These are phyloP conservation scores for Glonium stellatum DNA, from an alignment of 495 filamentous ascomycete species.

Conservation along the genomic window DNA sequence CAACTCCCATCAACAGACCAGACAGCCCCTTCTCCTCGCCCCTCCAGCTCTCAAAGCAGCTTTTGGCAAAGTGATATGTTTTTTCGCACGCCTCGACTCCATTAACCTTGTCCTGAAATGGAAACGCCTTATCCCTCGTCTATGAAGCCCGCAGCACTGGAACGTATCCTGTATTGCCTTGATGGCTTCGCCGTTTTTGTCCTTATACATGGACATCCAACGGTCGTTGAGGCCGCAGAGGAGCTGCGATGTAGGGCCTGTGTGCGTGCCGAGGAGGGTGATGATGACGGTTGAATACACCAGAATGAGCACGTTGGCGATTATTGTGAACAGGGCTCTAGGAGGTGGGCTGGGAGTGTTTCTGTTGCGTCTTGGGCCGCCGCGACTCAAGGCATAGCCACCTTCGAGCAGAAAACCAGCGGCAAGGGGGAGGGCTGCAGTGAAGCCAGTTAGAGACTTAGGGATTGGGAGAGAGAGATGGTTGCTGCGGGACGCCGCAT, in stretches of 20 bases:
- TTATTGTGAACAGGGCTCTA: constrained; percentile 28
- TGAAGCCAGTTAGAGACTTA: constrained; percentile 41
- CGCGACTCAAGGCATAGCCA: constrained; percentile 36
- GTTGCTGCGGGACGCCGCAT: constrained; percentile 43
- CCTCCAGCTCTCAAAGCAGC: constrained; percentile 28
- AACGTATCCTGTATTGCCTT: constrained; percentile 56
- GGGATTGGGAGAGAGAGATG: constrained; percentile 48
- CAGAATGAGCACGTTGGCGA: constrained; percentile 43
- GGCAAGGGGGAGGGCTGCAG: constrained; percentile 47
- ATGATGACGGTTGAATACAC: constrained; percentile 44
- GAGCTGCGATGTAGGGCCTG: constrained; percentile 41
- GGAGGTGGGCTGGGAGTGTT: constrained; percentile 33
- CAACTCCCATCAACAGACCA: constrained; percentile 32
- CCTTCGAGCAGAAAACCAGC: constrained; percentile 45
- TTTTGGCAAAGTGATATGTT: constrained; percentile 15
- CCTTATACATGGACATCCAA: constrained; percentile 48
- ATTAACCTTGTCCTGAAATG: constrained; percentile 40
- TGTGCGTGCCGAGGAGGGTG: constrained; percentile 50
- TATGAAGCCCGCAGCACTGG: constrained; percentile 57
- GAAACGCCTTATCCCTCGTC: constrained; percentile 51
- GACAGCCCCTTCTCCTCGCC: constrained; percentile 33
- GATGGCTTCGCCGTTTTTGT: constrained; percentile 46
- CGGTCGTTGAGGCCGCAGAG: constrained; percentile 46
- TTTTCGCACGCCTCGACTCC: constrained; percentile 27
- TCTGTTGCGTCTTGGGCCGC: constrained; percentile 33